Evolutionary conservation across 805 yeast species (phyloP).

Genomic region (Saturnispora halmiae): DNA sequence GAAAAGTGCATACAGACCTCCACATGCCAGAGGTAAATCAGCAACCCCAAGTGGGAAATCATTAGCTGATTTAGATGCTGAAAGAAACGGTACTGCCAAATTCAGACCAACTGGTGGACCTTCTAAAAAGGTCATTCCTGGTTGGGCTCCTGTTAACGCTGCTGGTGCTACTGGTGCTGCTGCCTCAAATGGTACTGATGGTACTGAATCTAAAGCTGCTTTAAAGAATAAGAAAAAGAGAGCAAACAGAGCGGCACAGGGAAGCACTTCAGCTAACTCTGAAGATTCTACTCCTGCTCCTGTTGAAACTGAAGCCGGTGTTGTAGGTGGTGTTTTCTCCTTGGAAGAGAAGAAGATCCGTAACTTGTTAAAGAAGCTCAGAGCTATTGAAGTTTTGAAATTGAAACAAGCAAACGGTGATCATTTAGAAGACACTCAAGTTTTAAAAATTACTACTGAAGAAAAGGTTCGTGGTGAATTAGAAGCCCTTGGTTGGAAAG

Average conservation of each 20-base stretch:
- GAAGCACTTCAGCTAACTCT: conserved; percentile 7
- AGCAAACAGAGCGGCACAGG: conserved; percentile 42
- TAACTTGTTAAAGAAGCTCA: conserved; percentile 78
- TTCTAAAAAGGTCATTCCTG: conserved; percentile 13
- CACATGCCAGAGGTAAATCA: conserved; percentile 67
- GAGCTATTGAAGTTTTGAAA: conserved; percentile 91
- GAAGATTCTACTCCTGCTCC: conserved; percentile 1
- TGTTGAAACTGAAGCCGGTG: conserved; percentile 27
- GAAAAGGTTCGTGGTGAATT: conserved; percentile 69
- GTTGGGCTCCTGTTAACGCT: conserved; percentile 19
- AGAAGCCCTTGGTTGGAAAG: conserved; percentile 55
- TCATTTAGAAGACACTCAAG: conserved; percentile 84
- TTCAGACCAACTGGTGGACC: conserved; percentile 7
- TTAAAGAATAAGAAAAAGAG: conserved; percentile 57
- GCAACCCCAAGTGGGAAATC: conserved; percentile 37
- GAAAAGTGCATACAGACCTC: conserved; percentile 77
- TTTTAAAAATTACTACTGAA: conserved; percentile 83
- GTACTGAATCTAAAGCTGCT: conserved; percentile 44
- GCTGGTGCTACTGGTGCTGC: conserved; percentile 31
- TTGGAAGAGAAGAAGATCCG: conserved; percentile 90
- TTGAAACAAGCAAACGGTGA: conserved; percentile 79
- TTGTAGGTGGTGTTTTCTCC: conserved; percentile 54
- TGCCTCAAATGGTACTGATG: conserved; percentile 30
- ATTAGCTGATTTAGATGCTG: conserved; percentile 49
- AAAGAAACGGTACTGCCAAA: conserved; percentile 13